Evolutionary conservation across 1,284 basidiomycete genomes (phyloP).

Genomic region (Vanrija sp.): DNA sequence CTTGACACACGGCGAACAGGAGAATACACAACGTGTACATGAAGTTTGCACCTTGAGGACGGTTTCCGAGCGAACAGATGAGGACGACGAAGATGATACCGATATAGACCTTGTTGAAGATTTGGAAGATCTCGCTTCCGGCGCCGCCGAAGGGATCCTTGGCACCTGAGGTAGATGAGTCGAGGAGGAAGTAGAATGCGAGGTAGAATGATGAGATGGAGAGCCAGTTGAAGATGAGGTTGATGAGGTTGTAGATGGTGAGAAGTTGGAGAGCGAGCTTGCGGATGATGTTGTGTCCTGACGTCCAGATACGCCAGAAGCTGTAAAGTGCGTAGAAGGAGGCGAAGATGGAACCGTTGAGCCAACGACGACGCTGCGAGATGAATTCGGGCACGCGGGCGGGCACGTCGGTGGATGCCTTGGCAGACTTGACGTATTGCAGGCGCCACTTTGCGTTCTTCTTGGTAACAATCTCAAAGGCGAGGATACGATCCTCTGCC

Average conservation of each 20-base stretch:
- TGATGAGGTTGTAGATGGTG: slow-evolving; percentile 43
- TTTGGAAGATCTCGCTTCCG: slow-evolving; percentile 69
- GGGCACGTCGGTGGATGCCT: slow-evolving; percentile 77
- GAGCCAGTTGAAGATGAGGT: slow-evolving; percentile 53
- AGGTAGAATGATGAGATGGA: slow-evolving; percentile 65
- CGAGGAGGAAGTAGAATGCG: slow-evolving; percentile 57
- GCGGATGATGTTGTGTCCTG: slow-evolving; percentile 81
- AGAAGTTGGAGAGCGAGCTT: slow-evolving; percentile 70
- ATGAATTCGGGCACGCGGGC: slow-evolving; percentile 74
- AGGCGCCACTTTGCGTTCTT: slow-evolving; percentile 56
- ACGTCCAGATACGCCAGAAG: slow-evolving; percentile 81
- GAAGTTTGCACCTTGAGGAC: slow-evolving; percentile 79
- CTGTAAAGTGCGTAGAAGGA: slow-evolving; percentile 79
- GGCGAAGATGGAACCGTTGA: slow-evolving; percentile 68
- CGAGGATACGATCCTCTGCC: slow-evolving; percentile 55
- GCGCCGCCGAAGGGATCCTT: slow-evolving; percentile 71
- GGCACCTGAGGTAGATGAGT: slow-evolving; percentile 56
- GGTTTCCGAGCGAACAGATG: slow-evolving; percentile 60
- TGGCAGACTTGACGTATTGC: slow-evolving; percentile 87
- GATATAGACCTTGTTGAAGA: slow-evolving; percentile 61
- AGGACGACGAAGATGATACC: slow-evolving; percentile 36
- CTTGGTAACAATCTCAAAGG: slow-evolving; percentile 45
- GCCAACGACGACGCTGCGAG: slow-evolving; percentile 82
- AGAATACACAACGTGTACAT: slow-evolving; percentile 56
- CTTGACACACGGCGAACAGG: slow-evolving; percentile 44